Evolutionary conservation across 768 basidiomycete species (phyloP).

Genomic region (Boletus bicolor): DNA sequence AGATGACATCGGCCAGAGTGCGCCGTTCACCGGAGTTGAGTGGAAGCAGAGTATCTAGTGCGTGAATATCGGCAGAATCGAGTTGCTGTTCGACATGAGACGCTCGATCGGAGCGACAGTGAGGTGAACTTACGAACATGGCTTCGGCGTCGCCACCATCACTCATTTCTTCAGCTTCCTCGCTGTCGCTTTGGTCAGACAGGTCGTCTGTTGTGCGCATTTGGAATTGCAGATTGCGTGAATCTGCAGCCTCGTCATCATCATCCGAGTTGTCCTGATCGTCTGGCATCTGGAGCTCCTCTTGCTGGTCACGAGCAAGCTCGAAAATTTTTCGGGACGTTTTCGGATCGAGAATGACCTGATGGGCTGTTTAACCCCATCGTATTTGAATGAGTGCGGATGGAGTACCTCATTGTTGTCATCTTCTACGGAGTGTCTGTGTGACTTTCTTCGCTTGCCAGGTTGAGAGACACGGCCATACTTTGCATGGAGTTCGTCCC

Average conservation of each 20-base stretch:
- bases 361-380: not conserved
- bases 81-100: conserved; percentile 57
- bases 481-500: conserved; percentile 72
- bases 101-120: conserved; percentile 1
- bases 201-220: conserved; percentile 42
- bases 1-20: conserved; percentile 96
- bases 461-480: conserved; percentile 77
- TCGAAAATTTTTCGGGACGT: conserved; percentile 87
- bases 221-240: conserved; percentile 25
- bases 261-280: conserved; percentile 45
- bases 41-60: conserved; percentile 79
- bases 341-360: conserved; percentile 77
- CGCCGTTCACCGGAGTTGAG: conserved; percentile 69
- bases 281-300: conserved; percentile 70
- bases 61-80: conserved; percentile 83
- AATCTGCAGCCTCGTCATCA: conserved; percentile 29
- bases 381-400: conserved; percentile 1
- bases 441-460: conserved; percentile 68
- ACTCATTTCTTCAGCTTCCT: conserved; percentile 14
- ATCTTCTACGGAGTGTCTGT: conserved; percentile 41
- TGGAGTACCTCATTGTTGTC: conserved; percentile 56
- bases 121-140: conserved; percentile 48
- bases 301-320: conserved; percentile 89
- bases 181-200: conserved; percentile 57
- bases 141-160: conserved; percentile 48